Conservation (phyloP, 192 early-diverging fungal species). For the Helicostylum pulchrum region DNA sequence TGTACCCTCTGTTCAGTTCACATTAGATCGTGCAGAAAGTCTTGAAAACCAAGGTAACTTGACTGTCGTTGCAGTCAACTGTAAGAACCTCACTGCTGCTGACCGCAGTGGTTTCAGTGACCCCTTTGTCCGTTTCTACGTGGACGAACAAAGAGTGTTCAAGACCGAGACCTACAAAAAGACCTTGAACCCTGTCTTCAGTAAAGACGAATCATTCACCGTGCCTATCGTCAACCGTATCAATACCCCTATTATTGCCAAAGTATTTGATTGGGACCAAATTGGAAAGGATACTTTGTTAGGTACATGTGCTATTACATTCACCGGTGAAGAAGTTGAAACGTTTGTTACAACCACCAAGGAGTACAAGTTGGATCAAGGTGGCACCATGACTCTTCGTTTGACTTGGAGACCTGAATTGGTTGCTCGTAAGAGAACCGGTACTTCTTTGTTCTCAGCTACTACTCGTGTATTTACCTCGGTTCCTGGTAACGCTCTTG, state of each 20-base stretch:
- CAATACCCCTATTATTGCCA: conserved; percentile 53
- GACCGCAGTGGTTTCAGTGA: conserved; percentile 73
- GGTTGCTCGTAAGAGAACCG: conserved; percentile 33
- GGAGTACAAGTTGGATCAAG: conserved; percentile 13
- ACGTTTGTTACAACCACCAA: conserved; percentile 20
- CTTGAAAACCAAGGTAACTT: conserved; percentile 65
- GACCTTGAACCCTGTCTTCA: conserved; percentile 64
- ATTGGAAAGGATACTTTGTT: conserved; percentile 60
- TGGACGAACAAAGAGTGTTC: conserved; percentile 64
- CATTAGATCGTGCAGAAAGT: conserved; percentile 45
- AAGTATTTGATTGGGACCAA: conserved; percentile 81
- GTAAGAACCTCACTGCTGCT: conserved; percentile 58
- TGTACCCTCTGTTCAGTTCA: conserved; percentile 42
- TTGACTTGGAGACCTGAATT: conserved; percentile 59
- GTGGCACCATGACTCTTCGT: conserved; percentile 48
- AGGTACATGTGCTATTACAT: conserved; percentile 48
- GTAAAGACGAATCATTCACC: conserved; percentile 60
- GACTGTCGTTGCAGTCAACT: conserved; percentile 55
- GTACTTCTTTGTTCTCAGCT: conserved; percentile 27
- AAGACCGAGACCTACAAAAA: conserved; percentile 72
- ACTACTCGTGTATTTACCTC: conserved; percentile 50
- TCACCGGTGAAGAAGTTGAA: conserved; percentile 35
- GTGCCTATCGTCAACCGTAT: conserved; percentile 54
- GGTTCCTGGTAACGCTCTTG: conserved; percentile 52
- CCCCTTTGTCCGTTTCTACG: conserved; percentile 63